A percentile compares a stretch with the other conserved stretches of the same genome.
Evolutionary conservation across 2,329 filamentous ascomycete species (phyloP).

Genomic region (Sporothrix inflata): DNA sequence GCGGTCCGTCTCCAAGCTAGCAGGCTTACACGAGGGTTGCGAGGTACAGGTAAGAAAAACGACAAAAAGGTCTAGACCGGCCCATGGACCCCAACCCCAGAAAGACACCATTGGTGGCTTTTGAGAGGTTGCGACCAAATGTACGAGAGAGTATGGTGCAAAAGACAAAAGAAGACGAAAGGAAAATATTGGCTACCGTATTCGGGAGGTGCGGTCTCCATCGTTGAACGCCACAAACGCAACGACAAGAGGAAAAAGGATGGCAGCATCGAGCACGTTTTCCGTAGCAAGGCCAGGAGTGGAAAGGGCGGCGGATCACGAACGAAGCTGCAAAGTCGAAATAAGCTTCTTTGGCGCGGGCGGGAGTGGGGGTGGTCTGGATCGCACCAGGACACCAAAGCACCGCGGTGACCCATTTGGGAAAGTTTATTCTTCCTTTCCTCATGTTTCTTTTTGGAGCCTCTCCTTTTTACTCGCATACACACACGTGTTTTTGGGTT

Average conservation of each 20-base stretch:
- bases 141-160: neutral
- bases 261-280: slow-evolving; percentile 11
- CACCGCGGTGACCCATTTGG: neutral
- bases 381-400: no score
- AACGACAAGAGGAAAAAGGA: neutral
- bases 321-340: neutral
- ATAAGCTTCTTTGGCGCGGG: neutral
- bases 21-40: neutral
- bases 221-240: neutral
- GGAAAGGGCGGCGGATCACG: neutral
- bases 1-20: neutral
- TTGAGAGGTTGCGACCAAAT: neutral
- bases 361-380: neutral
- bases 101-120: neutral
- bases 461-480: no score
- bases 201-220: neutral
- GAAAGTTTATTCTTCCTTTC: neutral
- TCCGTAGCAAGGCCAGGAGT: neutral
- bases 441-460: no score
- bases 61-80: neutral
- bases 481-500: no score
- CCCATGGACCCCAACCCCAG: neutral
- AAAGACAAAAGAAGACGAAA: neutral
- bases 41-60: neutral
- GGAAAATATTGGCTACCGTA: neutral